Evolutionary conservation across 495 filamentous ascomycete genomes (phyloP), one percentile per base, ranked within the genome.

Genomic region (Aspergillus wentii): DNA sequence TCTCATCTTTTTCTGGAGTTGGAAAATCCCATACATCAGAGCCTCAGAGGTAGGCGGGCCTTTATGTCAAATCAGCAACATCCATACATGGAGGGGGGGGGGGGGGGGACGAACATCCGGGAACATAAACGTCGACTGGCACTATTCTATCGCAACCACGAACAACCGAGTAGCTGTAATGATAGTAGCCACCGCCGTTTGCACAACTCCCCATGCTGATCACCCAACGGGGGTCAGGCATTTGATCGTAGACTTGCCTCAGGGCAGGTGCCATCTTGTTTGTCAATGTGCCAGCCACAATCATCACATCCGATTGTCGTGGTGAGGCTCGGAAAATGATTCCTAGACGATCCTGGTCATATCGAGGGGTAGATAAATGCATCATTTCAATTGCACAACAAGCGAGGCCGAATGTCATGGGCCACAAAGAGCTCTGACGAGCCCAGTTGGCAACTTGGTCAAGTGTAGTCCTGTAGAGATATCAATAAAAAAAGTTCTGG

Each of bases 321-420:
- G 90, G 90, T 16, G 88, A 94, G 41, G 89, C 90, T 52, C 90
- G 83, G 81, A 96, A 96, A 59, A 96, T 96, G 61, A 96, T 96
- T 52, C 90, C 90, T 25, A 96, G 75, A 5, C 90, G 76, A 75
- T 96, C 90, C 54, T 96, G 90, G 59, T 96, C 90, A 70, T 96
- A 96, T 40, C 90, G 87, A 22, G 90, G 90, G 20, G 90, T 90
- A 21, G 90, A 95, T 15, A 96, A 74, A 62, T 96, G 90, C 90
- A 96, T 96, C 90, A 96, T 96, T 62, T 96, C 90, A 45, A 96
- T 71, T 62, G 90, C 90, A 66, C 90, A 96, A 76, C 90, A 96
- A 38, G 90, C 90, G 32, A 96, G 85, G 32, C 90, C 90, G 69
- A 96, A 96, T 16, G 90, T 96, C 88, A 96, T 94, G 55, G 90